A percentile compares a stretch with the other conserved stretches of the same genome.
Evolutionary conservation across 495 filamentous ascomycete genomes (phyloP).

Genomic region (Hypoxylon lenormandii): DNA sequence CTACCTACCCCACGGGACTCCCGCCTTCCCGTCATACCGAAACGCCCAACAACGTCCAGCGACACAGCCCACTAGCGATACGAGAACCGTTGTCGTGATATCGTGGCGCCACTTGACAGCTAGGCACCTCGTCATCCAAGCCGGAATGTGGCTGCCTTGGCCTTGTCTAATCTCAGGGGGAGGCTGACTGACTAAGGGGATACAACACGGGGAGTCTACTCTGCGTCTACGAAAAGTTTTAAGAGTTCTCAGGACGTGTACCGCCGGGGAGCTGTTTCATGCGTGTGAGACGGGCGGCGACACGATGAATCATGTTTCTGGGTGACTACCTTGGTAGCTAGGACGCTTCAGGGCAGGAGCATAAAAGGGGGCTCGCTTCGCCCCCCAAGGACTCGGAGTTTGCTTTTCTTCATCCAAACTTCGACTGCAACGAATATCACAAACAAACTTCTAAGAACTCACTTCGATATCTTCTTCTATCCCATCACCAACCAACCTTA

Average conservation of each 20-base stretch:
- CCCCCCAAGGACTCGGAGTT: not conserved
- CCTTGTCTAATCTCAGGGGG: not conserved
- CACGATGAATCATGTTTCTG: constrained; percentile 27
- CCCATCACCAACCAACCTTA: not conserved
- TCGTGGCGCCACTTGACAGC: constrained; percentile 10
- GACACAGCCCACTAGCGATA: constrained; percentile 12
- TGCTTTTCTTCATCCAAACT: constrained; percentile 2
- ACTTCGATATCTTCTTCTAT: not conserved
- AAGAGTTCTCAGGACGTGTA: constrained; percentile 1
- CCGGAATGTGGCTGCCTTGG: constrained; percentile 2
- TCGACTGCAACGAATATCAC: not conserved
- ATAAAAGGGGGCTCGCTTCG: constrained; percentile 20
- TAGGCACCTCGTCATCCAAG: constrained; percentile 19
- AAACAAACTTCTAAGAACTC: constrained; percentile 3
- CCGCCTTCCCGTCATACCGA: constrained; percentile 18
- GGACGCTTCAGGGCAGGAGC: not conserved
- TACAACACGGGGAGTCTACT: not conserved
- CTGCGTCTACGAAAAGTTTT: not conserved
- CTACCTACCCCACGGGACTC: constrained; percentile 16
- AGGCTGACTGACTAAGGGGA: constrained; percentile 11
- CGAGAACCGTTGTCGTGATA: constrained; percentile 9
- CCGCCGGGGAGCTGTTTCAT: constrained; percentile 21
- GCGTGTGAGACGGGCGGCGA: constrained; percentile 15
- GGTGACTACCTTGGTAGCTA: not conserved
- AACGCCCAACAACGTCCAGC: not conserved